Conservation (phyloP, 306 rosid genomes). For the Malus asiatica region DNA sequence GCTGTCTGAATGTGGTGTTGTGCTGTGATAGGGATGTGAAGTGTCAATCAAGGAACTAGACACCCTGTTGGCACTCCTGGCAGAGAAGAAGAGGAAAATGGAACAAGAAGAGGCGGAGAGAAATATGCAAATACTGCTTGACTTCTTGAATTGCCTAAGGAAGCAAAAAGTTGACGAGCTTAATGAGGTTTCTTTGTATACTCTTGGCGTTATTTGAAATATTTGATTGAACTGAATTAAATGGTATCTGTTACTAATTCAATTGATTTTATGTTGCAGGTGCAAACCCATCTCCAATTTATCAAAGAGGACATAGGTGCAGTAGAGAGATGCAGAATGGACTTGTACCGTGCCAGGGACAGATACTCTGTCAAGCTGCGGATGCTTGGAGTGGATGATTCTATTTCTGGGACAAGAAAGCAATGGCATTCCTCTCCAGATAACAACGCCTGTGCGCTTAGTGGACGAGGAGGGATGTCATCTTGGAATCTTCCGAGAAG, state of each 20-base stretch:
- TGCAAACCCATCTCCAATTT: conserved; percentile 87
- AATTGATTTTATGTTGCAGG: conserved; percentile 36
- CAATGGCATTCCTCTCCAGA: conserved; percentile 60
- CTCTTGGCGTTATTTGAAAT: background rate
- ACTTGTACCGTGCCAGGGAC: conserved; percentile 66
- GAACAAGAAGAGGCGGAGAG: conserved; percentile 97
- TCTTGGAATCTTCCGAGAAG: conserved; percentile 60
- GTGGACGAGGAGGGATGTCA: conserved; percentile 49
- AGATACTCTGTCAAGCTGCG: conserved; percentile 55
- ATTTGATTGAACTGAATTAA: background rate
- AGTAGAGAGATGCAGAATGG: conserved; percentile 89
- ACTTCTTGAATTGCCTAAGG: conserved; percentile 80
- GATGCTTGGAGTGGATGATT: conserved; percentile 54
- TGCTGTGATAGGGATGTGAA: conserved; percentile 69
- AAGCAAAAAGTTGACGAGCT: conserved; percentile 81
- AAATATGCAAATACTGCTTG: conserved; percentile 88
- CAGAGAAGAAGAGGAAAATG: conserved; percentile 94
- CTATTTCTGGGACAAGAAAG: conserved; percentile 52
- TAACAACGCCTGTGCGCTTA: conserved; percentile 46
- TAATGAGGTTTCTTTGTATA: conserved; percentile 53
- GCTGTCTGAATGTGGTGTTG: background rate
- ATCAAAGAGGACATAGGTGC: conserved; percentile 78
- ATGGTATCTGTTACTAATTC: background rate
- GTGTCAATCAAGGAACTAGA: conserved; percentile 85
- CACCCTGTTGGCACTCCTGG: conserved; percentile 61